Evolutionary conservation across 2,329 filamentous ascomycete species (phyloP).

Genomic region (Arthroderma uncinatum): DNA sequence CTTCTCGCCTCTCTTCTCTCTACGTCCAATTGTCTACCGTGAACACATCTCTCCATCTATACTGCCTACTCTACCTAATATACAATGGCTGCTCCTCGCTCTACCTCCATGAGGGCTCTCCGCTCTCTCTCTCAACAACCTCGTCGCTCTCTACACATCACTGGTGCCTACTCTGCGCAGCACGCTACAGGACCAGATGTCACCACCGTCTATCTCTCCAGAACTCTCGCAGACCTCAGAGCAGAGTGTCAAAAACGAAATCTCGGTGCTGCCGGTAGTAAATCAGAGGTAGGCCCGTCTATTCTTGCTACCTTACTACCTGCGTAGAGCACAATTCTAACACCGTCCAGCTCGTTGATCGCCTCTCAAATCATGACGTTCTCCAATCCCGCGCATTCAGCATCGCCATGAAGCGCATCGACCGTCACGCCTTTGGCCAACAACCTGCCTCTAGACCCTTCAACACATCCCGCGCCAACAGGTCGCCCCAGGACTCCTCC

Average conservation of each 20-base stretch:
- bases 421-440: constrained; percentile 29
- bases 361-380: constrained; percentile 43
- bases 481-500: constrained; percentile 47
- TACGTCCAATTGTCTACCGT: neutral
- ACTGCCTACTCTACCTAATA: neutral
- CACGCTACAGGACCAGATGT: constrained; percentile 41
- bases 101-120: constrained; percentile 36
- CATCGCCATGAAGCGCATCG: constrained; percentile 42
- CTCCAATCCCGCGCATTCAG: constrained; percentile 44
- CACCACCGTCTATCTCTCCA: constrained; percentile 41
- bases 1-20: neutral
- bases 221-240: constrained; percentile 41
- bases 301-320: neutral
- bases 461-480: constrained; percentile 49
- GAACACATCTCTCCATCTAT: neutral
- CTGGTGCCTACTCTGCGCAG: constrained; percentile 47
- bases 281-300: constrained; percentile 37
- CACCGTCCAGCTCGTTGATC: constrained; percentile 37
- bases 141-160: constrained; percentile 48
- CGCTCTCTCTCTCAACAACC: constrained; percentile 33
- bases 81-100: constrained; percentile 36
- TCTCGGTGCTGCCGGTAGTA: constrained; percentile 37
- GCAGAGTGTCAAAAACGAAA: constrained; percentile 42
- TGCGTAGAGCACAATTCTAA: neutral
- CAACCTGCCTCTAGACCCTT: constrained; percentile 40